phyloP scores from a whole-genome alignment of 1,284 basidiomycete genomes.

The Phylloboletellus chloephorus region DNA sequence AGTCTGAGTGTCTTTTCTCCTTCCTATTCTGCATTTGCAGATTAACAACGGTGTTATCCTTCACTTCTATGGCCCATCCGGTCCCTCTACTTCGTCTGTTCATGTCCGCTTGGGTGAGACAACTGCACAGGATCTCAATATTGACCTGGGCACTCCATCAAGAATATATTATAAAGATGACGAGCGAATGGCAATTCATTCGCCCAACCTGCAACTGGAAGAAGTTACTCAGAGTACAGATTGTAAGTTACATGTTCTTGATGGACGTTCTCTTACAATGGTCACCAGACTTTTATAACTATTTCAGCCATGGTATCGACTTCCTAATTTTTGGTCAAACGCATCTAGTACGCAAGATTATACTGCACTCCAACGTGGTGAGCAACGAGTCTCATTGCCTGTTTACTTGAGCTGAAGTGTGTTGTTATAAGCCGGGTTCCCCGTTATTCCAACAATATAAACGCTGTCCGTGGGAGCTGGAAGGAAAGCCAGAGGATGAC shows the following conservation, averaged over 20 bases:
- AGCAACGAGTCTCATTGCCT: constrained; percentile 27
- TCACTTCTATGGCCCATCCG: constrained; percentile 54
- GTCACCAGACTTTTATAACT: constrained; percentile 80
- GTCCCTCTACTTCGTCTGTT: constrained; percentile 39
- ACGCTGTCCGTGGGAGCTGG: constrained; percentile 83
- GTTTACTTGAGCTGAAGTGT: constrained; percentile 1
- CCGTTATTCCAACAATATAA: constrained; percentile 85
- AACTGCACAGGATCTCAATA: constrained; percentile 73
- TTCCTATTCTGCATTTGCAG: constrained; percentile 34
- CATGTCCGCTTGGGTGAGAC: constrained; percentile 71
- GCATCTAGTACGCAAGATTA: constrained; percentile 76
- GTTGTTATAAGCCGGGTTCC: constrained; percentile 63
- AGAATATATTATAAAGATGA: constrained; percentile 82
- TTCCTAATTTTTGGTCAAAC: constrained; percentile 70
- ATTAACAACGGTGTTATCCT: constrained; percentile 69
- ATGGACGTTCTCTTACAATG: constrained; percentile 7
- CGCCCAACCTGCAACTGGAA: constrained; percentile 40
- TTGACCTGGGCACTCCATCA: constrained; percentile 76
- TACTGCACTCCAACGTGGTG: constrained; percentile 83
- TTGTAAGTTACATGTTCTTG: constrained; percentile 34
- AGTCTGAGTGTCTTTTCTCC: neutral
- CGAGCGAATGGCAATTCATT: constrained; percentile 78
- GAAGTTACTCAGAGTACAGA: constrained; percentile 39
- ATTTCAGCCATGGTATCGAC: constrained; percentile 84
- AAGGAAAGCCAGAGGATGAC: constrained; percentile 67